Percentiles rank a stretch among this genome's conserved stretches.
Conservation (phyloP, 257 asterid genomes). For the Cynanchum wilfordii region DNA sequence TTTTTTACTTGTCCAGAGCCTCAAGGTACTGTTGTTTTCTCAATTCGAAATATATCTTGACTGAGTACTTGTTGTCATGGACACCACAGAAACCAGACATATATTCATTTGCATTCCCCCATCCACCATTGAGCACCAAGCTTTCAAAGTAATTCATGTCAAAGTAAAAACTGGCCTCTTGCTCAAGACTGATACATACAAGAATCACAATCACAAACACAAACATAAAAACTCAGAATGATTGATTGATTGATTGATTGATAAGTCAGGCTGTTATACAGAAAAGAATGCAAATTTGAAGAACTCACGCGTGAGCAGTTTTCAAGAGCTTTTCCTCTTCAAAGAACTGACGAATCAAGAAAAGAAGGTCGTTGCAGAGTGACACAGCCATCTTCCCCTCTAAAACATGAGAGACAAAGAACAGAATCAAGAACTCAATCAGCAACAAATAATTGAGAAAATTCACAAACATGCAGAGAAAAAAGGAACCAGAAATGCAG, state of each 20-base stretch:
- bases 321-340: conserved; percentile 55
- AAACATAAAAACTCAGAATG: no score
- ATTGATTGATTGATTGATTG: no score
- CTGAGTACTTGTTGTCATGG: conserved; percentile 50
- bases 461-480: neutral
- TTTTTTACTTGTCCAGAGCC: conserved; percentile 68
- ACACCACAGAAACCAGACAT: conserved; percentile 46
- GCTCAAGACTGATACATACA: conserved; percentile 81
- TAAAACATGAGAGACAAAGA: conserved; percentile 11
- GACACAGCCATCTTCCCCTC: conserved; percentile 26
- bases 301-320: conserved; percentile 64
- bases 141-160: conserved; percentile 55
- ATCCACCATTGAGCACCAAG: conserved; percentile 42
- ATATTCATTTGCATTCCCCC: conserved; percentile 59
- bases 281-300: neutral
- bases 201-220: neutral
- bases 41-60: conserved; percentile 62
- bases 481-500: neutral
- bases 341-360: conserved; percentile 67
- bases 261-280: no score
- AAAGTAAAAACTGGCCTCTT: conserved; percentile 61
- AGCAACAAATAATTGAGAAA: neutral
- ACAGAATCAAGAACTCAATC: neutral
- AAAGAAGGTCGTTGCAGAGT: conserved; percentile 51
- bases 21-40: conserved; percentile 79